Conservation (phyloP, 1,139 yeast species). For the Pichia sp. region DNA sequence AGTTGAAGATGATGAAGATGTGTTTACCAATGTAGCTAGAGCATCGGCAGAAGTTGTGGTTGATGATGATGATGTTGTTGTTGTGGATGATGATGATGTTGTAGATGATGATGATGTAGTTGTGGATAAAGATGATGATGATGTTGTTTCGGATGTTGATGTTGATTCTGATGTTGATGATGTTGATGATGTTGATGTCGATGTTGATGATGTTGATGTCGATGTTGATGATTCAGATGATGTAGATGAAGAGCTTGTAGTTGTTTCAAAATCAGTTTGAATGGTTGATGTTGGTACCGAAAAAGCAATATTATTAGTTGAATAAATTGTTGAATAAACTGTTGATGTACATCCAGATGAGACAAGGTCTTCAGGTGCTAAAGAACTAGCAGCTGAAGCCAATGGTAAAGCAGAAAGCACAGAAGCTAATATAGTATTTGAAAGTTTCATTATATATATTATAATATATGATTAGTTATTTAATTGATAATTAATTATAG, state of each 20-base stretch:
- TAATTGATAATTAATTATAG: no score
- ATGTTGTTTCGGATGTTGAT: conserved; percentile 20
- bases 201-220: conserved; percentile 1
- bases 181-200: conserved; percentile 15
- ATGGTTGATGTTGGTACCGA: conserved; percentile 10
- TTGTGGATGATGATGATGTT: conserved; percentile 26
- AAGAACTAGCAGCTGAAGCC: conserved; percentile 4
- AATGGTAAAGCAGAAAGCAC: conserved; percentile 1
- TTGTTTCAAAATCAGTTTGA: no score
- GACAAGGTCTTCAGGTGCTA: conserved; percentile 3
- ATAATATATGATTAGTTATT: no score
- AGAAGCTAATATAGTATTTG: conserved; percentile 1
- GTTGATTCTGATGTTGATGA: conserved; percentile 18
- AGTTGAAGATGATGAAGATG: conserved; percentile 44
- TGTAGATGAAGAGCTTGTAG: conserved; percentile 8
- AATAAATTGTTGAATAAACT: conserved; percentile 1
- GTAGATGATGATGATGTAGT: conserved; percentile 18
- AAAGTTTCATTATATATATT: conserved; percentile 2
- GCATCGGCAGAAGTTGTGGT: conserved; percentile 19
- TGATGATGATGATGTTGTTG: conserved; percentile 13
- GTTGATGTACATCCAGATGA: background rate
- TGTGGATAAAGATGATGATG: conserved; percentile 33
- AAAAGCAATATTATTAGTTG: conserved; percentile 4
- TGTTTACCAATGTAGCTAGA: conserved; percentile 29
- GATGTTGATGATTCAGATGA: no score